Base-by-base conservation (phyloP, 768 basidiomycete genomes). In the Suillus bovinus region DNA sequence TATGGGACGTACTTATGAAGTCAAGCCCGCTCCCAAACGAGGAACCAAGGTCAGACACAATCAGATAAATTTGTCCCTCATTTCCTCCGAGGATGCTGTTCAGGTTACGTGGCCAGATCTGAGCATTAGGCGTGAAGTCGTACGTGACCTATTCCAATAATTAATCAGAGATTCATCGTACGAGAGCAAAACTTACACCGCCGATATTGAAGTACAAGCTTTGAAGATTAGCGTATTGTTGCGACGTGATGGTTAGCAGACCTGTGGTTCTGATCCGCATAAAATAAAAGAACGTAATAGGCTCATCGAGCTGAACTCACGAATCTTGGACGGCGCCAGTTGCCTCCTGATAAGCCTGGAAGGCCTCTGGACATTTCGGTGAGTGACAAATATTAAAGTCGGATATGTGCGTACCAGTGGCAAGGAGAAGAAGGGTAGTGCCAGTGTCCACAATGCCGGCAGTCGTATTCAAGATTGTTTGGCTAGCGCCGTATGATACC, bases 101-200 rank as follows among this genome's bases (percentile, higher is more conserved):
- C 63, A 85, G 76, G 4, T 76, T 67, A 56, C 86, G 84, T 1
- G 89, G 88, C 86, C 87, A 90, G 64, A 87, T 84, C 78, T 91
- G 88, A 5, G 86, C 88, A 67, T 89, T 86, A 16, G 84, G 71
- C 4, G 84, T 86, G 60, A 90, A 66, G 71, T 84, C 83, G 67
- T 80, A 87, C 10, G 79, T 80, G 17, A 73, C 74, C 82, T 85
- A 63, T 49, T 39, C 53, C 8, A 29, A 41, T 41, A n/a, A 22
- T 34, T 58, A 44, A 29, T 57, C 36, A n/a, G 29, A 39, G 8
- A 1, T 5, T 6, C 4, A 4, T 31, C 38, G 5, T 38, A 13
- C 5, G 29, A 46, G 42, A 54, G 71, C 61, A 41, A 29, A 5
- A 22, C 64, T 7, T 62, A 82, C 38, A 14, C 67, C 69, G 42